Base-by-base conservation (phyloP, 345 rosid genomes). In the Atalantia buxifolia region DNA sequence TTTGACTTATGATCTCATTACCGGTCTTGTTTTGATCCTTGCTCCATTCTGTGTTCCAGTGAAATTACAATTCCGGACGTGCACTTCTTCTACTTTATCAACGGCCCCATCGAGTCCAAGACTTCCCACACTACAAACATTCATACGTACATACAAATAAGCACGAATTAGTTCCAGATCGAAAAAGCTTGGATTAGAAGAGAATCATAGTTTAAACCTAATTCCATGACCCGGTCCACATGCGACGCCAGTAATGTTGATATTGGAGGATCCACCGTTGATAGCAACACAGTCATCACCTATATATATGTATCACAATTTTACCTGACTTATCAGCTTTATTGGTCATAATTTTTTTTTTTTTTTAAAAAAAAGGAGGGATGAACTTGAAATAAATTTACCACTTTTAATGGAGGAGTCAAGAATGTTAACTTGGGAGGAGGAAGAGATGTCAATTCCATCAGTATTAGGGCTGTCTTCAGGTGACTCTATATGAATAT, bases 281-380 rank as follows among this genome's bases (percentile, higher is more conserved):
- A 91, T 82, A 18, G 89, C 89, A 65, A 89, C 53, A 57, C 91
- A 88, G 40, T 91, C 94, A 79, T 91, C 92, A 24, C 94, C 92
- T 87, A 59, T 2, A 38, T 22, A 67, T 45, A 12, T 45, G 50
- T 45, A 9, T 10, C 40, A 9, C 1, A 4, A 7, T 35, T 19
- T 66, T 16, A 19, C 22, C 12, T 33, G 22, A 21, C 40, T 66
- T 66, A 66, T 45, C 50, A 12, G 50, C 16, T 45, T 45, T 13
- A 45, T 12, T 45, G 13, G 18, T 45, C 50, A 19, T 8, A 33
- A 33, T 16, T 6, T 12, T 31, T 28, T 28, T 28, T 28, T 28
- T 28, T 28, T 28, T 28, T 28, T 28, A 28, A 0, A 24, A 22
- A 57, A 61, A 9, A 35, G 7, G 22, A 7, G 24, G n/a, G 8